phyloP scores from a whole-genome alignment of 2,329 filamentous ascomycete species.

The Xylaria digitata region DNA sequence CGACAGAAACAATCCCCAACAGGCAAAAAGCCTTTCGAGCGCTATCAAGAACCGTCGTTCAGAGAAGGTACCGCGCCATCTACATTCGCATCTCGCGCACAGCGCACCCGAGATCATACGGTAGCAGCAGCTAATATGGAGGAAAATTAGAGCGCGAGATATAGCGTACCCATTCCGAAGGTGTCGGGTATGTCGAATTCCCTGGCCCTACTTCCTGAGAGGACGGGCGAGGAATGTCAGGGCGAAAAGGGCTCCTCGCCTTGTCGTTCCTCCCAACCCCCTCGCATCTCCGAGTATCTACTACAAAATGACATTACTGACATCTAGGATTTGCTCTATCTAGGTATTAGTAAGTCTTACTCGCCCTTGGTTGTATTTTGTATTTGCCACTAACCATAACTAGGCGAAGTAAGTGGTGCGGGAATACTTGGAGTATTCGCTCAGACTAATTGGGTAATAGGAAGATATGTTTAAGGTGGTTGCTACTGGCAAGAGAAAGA shows the following conservation, averaged over 20 bases:
- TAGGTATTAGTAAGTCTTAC: constrained; percentile 68
- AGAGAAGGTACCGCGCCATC: constrained; percentile 68
- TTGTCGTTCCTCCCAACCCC: background rate
- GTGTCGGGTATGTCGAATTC: constrained; percentile 76
- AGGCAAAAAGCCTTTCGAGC: constrained; percentile 77
- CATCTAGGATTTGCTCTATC: background rate
- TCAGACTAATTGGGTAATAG: constrained; percentile 19
- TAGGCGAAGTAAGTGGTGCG: constrained; percentile 28
- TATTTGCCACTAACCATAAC: constrained; percentile 18
- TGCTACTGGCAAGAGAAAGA: constrained; percentile 93
- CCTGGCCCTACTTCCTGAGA: background rate
- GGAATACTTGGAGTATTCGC: background rate
- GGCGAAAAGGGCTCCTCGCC: background rate
- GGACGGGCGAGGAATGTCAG: background rate
- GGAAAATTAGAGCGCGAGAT: constrained; percentile 75
- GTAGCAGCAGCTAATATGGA: constrained; percentile 9
- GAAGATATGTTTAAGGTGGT: constrained; percentile 87
- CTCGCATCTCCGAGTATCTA: background rate
- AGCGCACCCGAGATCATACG: background rate
- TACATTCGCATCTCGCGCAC: background rate
- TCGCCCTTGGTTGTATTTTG: background rate
- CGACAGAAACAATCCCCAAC: constrained; percentile 75
- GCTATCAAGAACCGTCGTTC: constrained; percentile 96
- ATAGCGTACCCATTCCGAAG: constrained; percentile 91
- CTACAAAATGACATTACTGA: constrained; percentile 5